Evolutionary conservation across 345 rosid genomes (phyloP), one percentile per base, ranked within the genome.

Genomic region (Salix arbutifolia): DNA sequence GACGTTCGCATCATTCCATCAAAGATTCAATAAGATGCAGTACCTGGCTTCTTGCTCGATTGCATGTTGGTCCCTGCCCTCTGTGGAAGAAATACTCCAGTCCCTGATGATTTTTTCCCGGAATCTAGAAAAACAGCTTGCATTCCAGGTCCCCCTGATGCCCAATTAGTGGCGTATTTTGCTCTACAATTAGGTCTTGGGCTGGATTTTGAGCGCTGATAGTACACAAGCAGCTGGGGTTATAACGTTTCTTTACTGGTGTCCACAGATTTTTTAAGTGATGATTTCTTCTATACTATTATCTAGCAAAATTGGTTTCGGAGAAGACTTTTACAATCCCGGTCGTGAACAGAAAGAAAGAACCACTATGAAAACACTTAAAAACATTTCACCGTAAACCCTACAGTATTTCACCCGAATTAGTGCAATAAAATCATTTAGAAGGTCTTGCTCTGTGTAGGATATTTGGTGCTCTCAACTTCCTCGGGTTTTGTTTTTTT

Each of bases 81-180:
- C 35, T 67, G 84, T 0, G 99, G 99, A 69, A 93, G 89, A 76
- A 93, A 95, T 67, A 95, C 97, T 52, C 97, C 99, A 38, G 99
- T 95, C 5, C 99, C 97, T 9, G 88, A 68, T 65, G 94, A 78
- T 80, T 78, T 85, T 30, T 83, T 76, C 19, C 93, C 90, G 0
- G 96, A 84, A 62, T 87, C 94, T 56, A 91, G 77, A 78, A 95
- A 93, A 70, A 93, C 65, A 8, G 97, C 97, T 85, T 90, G 97
- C 96, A 90, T 95, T 42, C 92, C 90, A 1, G 86, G 82, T 3
- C 87, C 96, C 79, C 86, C 83, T 1, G 84, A 16, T 35, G 76
- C 82, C 88, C 85, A 61, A 8, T 69, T 79, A 17, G 44, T 38
- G 1, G 74, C 60, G 44, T 50, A 7, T 68, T 44, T 82, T 68